Conservation (phyloP, 2,329 filamentous ascomycete species). For the Dothistroma septosporum region DNA sequence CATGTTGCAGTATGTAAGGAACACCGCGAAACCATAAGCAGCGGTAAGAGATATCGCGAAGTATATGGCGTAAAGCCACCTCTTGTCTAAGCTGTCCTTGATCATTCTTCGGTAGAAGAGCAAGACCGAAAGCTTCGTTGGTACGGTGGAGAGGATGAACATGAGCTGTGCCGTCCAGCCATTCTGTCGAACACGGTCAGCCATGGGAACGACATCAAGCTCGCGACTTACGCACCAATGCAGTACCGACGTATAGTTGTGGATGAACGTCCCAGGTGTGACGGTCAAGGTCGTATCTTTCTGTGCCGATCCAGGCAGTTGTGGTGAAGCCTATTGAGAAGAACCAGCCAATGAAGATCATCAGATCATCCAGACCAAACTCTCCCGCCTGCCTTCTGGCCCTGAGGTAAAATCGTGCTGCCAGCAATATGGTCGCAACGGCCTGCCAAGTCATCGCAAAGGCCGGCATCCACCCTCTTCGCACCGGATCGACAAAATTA, state of each 20-base stretch:
- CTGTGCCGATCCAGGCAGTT: constrained; percentile 15
- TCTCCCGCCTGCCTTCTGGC: constrained; percentile 20
- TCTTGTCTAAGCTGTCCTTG: constrained; percentile 16
- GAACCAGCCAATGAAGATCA: constrained; percentile 26
- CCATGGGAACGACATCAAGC: not conserved
- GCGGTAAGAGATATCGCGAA: constrained; percentile 22
- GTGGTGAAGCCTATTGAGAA: constrained; percentile 22
- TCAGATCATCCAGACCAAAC: constrained; percentile 24
- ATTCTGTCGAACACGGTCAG: constrained; percentile 2
- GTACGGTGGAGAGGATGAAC: constrained; percentile 23
- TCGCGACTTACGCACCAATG: constrained; percentile 17
- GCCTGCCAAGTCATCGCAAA: constrained; percentile 23
- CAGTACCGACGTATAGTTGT: constrained; percentile 13
- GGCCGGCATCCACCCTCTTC: constrained; percentile 24
- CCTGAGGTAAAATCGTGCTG: constrained; percentile 22
- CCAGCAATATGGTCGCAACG: constrained; percentile 19
- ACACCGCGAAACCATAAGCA: constrained; percentile 18
- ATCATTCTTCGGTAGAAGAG: constrained; percentile 29
- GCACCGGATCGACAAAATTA: constrained; percentile 16
- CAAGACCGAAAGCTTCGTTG: constrained; percentile 27
- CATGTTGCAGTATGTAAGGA: constrained; percentile 20
- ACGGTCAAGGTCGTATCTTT: constrained; percentile 19
- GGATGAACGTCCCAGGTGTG: constrained; percentile 27
- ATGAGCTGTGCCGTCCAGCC: constrained; percentile 25
- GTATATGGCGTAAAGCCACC: constrained; percentile 23